A percentile compares a stretch with the other conserved stretches of the same genome.
phyloP scores from a whole-genome alignment of 2,329 filamentous ascomycete genomes.

The Fusarium proliferatum region DNA sequence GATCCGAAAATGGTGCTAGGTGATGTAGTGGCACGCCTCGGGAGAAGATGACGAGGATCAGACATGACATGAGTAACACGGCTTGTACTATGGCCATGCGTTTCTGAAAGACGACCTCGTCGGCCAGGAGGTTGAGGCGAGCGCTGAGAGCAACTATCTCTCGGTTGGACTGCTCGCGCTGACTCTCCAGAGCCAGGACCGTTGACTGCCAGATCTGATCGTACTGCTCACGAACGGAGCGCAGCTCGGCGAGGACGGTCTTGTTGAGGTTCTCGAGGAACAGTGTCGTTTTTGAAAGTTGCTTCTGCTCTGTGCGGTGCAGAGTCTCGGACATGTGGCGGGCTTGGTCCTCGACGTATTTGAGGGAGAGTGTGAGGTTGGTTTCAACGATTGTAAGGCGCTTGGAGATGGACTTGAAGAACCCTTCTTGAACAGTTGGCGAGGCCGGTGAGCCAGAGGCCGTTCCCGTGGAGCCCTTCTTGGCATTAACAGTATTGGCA shows the following conservation, averaged over 20 bases:
- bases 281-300: slow-evolving; percentile 81
- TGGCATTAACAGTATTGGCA: slow-evolving; percentile 34
- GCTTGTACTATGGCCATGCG: slow-evolving; percentile 94
- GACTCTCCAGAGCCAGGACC: slow-evolving; percentile 88
- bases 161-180: slow-evolving; percentile 83
- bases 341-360: slow-evolving; percentile 98
- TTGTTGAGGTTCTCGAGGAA: slow-evolving; percentile 89
- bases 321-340: slow-evolving; percentile 89
- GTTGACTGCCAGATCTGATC: slow-evolving; percentile 98
- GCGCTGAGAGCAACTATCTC: slow-evolving; percentile 85
- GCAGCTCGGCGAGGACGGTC: slow-evolving; percentile 85
- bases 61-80: slow-evolving; percentile 84
- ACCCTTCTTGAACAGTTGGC: slow-evolving; percentile 94
- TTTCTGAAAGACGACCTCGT: slow-evolving; percentile 89
- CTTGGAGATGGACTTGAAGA: slow-evolving; percentile 97
- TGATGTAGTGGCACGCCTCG: slow-evolving; percentile 58
- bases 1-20: slow-evolving; percentile 47
- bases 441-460: slow-evolving; percentile 52
- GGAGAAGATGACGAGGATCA: slow-evolving; percentile 87
- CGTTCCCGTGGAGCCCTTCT: slow-evolving; percentile 47
- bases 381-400: slow-evolving; percentile 90
- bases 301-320: slow-evolving; percentile 85
- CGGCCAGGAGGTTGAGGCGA: slow-evolving; percentile 88
- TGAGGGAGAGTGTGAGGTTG: slow-evolving; percentile 90
- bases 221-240: slow-evolving; percentile 83